These are phyloP conservation scores for Phytopythium cucurbitacearum DNA, from an alignment of 352 stramenopile species.

Conservation along the genomic window DNA sequence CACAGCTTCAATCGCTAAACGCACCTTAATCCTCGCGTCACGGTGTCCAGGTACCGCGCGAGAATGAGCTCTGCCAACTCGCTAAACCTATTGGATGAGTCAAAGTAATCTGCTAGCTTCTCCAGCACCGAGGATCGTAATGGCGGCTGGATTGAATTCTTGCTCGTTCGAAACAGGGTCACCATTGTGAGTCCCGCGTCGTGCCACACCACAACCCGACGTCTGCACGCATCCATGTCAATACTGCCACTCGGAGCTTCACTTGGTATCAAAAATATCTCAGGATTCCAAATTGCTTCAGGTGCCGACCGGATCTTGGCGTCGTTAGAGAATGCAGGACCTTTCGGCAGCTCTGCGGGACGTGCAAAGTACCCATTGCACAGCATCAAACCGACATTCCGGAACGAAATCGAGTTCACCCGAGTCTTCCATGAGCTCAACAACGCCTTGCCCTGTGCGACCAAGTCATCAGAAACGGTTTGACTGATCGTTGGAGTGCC, in stretches of 20 bases:
- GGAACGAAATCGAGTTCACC: constrained; percentile 35
- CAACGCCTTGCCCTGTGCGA: not conserved
- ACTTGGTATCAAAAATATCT: constrained; percentile 18
- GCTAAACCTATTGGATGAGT: constrained; percentile 23
- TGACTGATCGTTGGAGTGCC: not conserved
- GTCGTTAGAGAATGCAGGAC: not conserved
- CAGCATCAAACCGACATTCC: constrained; percentile 48
- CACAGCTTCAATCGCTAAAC: not conserved
- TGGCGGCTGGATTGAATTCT: constrained; percentile 3
- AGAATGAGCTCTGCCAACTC: constrained; percentile 32
- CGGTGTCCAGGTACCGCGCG: constrained; percentile 15
- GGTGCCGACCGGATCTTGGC: constrained; percentile 6
- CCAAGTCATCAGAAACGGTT: not conserved
- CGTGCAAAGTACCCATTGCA: constrained; percentile 42
- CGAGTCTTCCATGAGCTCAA: constrained; percentile 20
- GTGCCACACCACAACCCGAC: constrained; percentile 41
- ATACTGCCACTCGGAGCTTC: not conserved
- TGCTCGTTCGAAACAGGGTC: constrained; percentile 19
- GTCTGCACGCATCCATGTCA: not conserved
- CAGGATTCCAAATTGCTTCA: constrained; percentile 39
- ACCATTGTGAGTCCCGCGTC: constrained; percentile 50
- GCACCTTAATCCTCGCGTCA: constrained; percentile 2
- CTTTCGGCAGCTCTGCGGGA: constrained; percentile 19
- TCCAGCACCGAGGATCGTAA: constrained; percentile 14
- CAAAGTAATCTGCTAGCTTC: constrained; percentile 20